Percentiles rank a stretch among this genome's conserved stretches.
Conservation (phyloP, 257 asterid genomes). For the Pogostemon cablin region DNA sequence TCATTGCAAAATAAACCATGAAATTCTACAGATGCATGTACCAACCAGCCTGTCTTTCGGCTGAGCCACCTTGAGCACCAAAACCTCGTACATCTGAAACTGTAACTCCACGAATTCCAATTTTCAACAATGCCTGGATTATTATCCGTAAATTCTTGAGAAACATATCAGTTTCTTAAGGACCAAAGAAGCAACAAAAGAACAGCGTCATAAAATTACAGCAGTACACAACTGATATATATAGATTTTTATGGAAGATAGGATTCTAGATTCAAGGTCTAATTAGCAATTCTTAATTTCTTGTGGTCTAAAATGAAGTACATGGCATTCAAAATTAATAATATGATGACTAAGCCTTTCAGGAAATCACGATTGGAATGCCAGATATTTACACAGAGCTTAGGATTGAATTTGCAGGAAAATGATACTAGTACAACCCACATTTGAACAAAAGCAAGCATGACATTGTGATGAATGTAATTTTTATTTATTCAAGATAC, state of each 20-base stretch:
- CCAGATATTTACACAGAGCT: background rate
- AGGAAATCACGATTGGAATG: background rate
- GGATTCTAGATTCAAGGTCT: background rate
- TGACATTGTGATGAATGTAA: background rate
- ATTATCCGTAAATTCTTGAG: conserved; percentile 29
- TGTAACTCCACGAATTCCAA: conserved; percentile 96
- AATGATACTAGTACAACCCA: background rate
- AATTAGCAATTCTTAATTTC: background rate
- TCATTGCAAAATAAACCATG: conserved; percentile 22
- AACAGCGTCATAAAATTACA: background rate
- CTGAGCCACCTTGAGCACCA: conserved; percentile 93
- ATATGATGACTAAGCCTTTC: background rate
- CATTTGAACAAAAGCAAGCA: conserved; percentile 1
- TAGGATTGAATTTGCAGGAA: background rate
- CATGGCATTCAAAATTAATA: background rate
- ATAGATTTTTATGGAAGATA: background rate
- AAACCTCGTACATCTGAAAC: conserved; percentile 95
- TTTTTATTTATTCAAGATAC: conserved; percentile 14
- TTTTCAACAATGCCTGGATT: conserved; percentile 78
- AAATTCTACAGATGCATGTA: conserved; percentile 16
- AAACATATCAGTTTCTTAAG: conserved; percentile 7
- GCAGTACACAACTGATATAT: conserved; percentile 1
- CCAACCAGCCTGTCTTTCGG: conserved; percentile 94
- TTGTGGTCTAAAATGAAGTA: background rate
- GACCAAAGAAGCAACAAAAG: conserved; percentile 1